Evolutionary conservation across 306 rosid species (phyloP).

Genomic region (Glycine tomentella): DNA sequence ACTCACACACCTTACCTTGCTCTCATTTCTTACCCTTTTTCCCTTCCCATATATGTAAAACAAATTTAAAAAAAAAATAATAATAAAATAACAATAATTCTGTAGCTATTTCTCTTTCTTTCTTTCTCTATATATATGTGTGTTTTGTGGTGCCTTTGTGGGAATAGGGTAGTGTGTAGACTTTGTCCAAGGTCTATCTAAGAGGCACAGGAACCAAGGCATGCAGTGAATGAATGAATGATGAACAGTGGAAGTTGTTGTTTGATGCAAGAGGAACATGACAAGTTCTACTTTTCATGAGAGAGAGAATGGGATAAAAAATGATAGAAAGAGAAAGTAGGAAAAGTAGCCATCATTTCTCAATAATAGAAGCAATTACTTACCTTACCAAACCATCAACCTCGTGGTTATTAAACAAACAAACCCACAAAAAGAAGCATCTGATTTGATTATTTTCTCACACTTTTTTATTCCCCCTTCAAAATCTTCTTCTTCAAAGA

Average conservation of each 20-base stretch:
- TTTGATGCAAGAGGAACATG: constrained; percentile 64
- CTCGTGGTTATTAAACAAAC: constrained; percentile 69
- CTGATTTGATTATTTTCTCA: constrained; percentile 22
- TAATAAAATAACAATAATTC: neutral
- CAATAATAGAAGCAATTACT: constrained; percentile 90
- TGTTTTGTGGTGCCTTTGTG: constrained; percentile 21
- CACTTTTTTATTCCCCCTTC: constrained; percentile 15
- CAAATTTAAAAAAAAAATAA: constrained; percentile 3
- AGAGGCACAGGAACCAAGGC: constrained; percentile 65
- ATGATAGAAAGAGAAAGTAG: constrained; percentile 36
- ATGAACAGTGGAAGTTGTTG: constrained; percentile 60
- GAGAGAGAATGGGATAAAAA: constrained; percentile 44
- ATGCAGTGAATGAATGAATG: constrained; percentile 62
- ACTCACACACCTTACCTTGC: neutral
- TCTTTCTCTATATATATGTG: neutral
- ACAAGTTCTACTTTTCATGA: constrained; percentile 79
- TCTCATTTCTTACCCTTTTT: neutral
- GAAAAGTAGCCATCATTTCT: constrained; percentile 92
- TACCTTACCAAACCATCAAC: constrained; percentile 85
- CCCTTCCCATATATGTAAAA: constrained; percentile 22
- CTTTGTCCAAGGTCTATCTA: constrained; percentile 53
- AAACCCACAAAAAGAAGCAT: constrained; percentile 55
- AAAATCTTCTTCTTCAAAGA: constrained; percentile 3
- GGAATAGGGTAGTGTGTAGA: constrained; percentile 51
- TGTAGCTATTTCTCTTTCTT: neutral